Base-by-base conservation (phyloP, 2,329 filamentous ascomycete genomes). In the Sarocladiaceae sp. region DNA sequence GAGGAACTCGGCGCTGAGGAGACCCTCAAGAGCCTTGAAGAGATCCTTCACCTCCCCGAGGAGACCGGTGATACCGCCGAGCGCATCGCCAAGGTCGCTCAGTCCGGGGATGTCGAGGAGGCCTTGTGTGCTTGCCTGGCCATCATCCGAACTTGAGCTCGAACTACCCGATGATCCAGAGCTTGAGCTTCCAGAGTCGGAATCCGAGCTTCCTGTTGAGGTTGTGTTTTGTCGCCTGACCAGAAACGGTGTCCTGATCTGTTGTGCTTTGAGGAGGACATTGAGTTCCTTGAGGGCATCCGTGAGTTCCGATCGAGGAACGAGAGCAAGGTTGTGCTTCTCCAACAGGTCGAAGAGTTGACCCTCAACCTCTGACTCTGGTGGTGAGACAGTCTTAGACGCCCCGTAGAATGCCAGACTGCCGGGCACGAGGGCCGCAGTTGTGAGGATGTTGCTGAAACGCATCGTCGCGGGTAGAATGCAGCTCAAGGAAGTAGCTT, bases 271-370 rank as follows among this genome's bases (percentile, higher is more conserved):
- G 26, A 75, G 68, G 18, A 75, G 60, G 6, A 58, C 58, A 36
- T 68, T 74, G 51, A 75, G 66, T 58, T 75, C 71, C 5, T 66
- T 68, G 15, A 75, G 55, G 1, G 67, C 71, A 37, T 74, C 71
- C n/a, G 71, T 72, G 51, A 75, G 68, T 52, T 75, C 71, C 42
- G 69, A 71, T n/a, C 70, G 65, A 29, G 72, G 72, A 7, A 74
- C 72, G 48, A 75, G 59, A 25, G 68, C 72, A 28, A 75, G 62
- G 51, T 74, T 72, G 58, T 74, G 71, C 58, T 66, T 74, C 39
- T 67, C 67, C 36, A 75, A 59, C 40, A 71, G 58, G 40, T 69
- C 69, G 20, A 71, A 70, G 20, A 75, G 66, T 17, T 71, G 64
- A 12, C 69, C 52, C 49, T 71, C 70, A 15, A 31, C 7, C 25